Evolutionary conservation across 2,329 filamentous ascomycete species (phyloP).

Genomic region (Dendryphion nanum): DNA sequence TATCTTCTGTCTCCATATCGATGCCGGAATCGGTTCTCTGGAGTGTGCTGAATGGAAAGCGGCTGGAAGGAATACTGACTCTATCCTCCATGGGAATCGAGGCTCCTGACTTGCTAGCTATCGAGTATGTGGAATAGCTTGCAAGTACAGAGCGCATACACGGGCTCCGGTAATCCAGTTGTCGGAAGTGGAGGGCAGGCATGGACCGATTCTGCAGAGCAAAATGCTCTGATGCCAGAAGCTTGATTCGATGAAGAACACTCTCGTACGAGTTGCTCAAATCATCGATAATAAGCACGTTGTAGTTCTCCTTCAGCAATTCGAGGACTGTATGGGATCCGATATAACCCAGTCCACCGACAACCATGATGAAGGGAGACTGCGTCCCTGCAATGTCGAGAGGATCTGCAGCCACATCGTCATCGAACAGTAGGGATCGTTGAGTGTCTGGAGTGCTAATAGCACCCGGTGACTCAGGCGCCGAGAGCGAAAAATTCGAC

Average conservation of each 20-base stretch:
- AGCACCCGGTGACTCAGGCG: constrained; percentile 21
- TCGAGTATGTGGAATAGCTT: constrained; percentile 37
- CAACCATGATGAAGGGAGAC: constrained; percentile 50
- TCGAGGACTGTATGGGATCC: constrained; percentile 57
- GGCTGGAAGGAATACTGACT: constrained; percentile 17
- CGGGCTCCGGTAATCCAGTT: constrained; percentile 48
- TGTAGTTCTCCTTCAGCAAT: constrained; percentile 54
- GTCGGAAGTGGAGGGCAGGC: constrained; percentile 47
- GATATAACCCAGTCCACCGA: constrained; percentile 56
- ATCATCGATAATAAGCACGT: constrained; percentile 50
- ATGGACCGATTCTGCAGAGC: constrained; percentile 39
- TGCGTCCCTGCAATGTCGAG: constrained; percentile 37
- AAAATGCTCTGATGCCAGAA: constrained; percentile 39
- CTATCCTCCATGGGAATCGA: constrained; percentile 6
- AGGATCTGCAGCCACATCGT: constrained; percentile 45
- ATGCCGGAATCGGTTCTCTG: constrained; percentile 34
- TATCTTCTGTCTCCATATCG: constrained; percentile 24
- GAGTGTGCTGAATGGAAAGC: constrained; percentile 26
- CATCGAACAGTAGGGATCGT: constrained; percentile 47
- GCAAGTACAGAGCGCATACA: constrained; percentile 45
- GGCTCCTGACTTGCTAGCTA: constrained; percentile 15
- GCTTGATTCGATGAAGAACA: constrained; percentile 37
- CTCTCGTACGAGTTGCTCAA: constrained; percentile 47
- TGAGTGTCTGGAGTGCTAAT: constrained; percentile 47
- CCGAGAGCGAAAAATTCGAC: constrained; percentile 28